Evolutionary conservation across 139 green algal species (phyloP).

Genomic region (Yamagishiella unicocca): DNA sequence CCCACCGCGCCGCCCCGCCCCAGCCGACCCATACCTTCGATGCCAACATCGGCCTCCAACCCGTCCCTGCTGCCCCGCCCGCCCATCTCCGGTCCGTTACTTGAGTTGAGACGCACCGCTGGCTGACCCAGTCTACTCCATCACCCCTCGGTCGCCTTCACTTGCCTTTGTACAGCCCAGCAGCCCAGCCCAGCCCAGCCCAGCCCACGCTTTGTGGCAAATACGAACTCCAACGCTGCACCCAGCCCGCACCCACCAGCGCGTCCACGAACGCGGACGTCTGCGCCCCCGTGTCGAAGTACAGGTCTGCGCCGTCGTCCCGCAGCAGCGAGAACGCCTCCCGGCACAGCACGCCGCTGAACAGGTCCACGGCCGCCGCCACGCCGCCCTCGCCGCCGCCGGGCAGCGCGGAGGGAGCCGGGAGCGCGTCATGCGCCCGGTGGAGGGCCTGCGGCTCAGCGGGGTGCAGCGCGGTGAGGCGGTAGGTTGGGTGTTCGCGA

Average conservation of each 20-base stretch:
- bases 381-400: slow-evolving; percentile 8
- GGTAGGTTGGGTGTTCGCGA: too few species aligned
- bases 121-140: too few species aligned
- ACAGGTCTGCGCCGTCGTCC: slow-evolving; percentile 66
- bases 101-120: too few species aligned
- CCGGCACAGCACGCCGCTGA: slow-evolving; percentile 5
- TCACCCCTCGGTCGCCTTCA: too few species aligned
- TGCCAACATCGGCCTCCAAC: too few species aligned
- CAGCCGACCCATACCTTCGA: too few species aligned
- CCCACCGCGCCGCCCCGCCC: too few species aligned
- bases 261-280: slow-evolving; percentile 33
- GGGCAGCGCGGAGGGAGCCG: neutral
- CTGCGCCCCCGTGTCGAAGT: slow-evolving; percentile 55
- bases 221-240: too few species aligned
- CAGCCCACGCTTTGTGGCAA: too few species aligned
- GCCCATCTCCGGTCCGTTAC: too few species aligned
- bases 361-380: neutral
- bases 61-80: too few species aligned
- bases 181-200: neutral
- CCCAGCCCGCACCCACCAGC: slow-evolving; percentile 8
- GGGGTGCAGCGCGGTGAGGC: too few species aligned
- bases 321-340: slow-evolving; percentile 32
- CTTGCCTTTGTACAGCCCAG: neutral
- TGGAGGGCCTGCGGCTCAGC: slow-evolving; percentile 33
- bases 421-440: slow-evolving; percentile 27